Evolutionary conservation across 2,329 filamentous ascomycete species (phyloP), one percentile per base, ranked within the genome.

Genomic region (Clonostachys chloroleuca): DNA sequence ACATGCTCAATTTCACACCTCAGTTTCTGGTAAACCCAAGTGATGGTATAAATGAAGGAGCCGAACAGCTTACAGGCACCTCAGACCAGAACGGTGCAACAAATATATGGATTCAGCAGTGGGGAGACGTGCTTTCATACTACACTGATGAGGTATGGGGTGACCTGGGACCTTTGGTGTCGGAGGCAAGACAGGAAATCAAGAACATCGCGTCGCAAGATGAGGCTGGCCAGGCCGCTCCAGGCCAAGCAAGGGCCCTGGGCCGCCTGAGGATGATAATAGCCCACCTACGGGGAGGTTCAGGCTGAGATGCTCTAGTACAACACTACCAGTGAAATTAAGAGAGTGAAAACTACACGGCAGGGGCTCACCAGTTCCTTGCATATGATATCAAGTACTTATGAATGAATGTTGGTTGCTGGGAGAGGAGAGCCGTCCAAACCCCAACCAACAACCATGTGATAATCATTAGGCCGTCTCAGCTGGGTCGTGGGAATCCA

Each of bases 141-240:
- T 85, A 86, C 53, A 74, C 74, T 0, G 81, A 87, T 57, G 79
- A 86, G 47, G 83, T 88, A 20, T 88, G 84, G 85, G 85, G 84
- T 17, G 81, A 80, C 48, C 61, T 87, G 17, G 64, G 72, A 33
- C 71, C 76, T 5, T 65, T 86, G 34, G 74, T 83, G 10, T 66
- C 71, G 44, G 73, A 79, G 50, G 84, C 84, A 5, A 69, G 67
- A 48, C 63, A 64, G 42, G 84, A 88, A 58, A 61, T 87, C 17
- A 66, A 75, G 43, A 59, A 68, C 24, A 59, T 73, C 20, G 44
- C 49, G 33, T 44, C 47, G 9, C 43, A 34, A 13, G 59, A 65
- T 45, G 55, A 59, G 7, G 34, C 37, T 6, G 42, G 52, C 10
- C 56, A 59, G 42, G 33, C 14, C 35, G 12, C 17, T n/a, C 14